These are phyloP conservation scores for Colletotrichum musicola DNA, from an alignment of 2,329 filamentous ascomycete species.

Conservation along the genomic window DNA sequence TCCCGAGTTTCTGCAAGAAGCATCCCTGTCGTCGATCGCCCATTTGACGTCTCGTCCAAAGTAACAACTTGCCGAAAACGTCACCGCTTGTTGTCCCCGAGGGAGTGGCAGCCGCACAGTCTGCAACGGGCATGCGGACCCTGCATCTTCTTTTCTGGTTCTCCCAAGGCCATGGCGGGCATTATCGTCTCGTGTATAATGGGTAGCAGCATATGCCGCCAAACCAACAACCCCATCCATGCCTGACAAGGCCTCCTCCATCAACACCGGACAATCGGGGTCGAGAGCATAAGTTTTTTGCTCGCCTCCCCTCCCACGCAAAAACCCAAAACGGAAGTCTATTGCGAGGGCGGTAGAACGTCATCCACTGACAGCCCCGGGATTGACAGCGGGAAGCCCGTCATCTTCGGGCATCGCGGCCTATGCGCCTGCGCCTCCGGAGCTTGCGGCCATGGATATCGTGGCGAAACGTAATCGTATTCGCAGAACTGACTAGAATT, in stretches of 20 bases:
- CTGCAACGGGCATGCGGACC: neutral
- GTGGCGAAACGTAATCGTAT: constrained; percentile 18
- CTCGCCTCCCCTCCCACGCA: neutral
- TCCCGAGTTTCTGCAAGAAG: neutral
- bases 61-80: neutral
- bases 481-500: constrained; percentile 5
- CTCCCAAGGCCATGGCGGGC: neutral
- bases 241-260: neutral
- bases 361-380: constrained; percentile 14
- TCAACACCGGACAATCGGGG: neutral
- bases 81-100: neutral
- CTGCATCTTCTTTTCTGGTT: neutral
- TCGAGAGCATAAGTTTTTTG: neutral
- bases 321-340: constrained; percentile 9
- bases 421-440: neutral
- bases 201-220: neutral
- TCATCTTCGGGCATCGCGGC: constrained; percentile 2
- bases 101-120: neutral
- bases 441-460: neutral
- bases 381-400: constrained; percentile 16
- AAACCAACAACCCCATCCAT: neutral
- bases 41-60: constrained; percentile 27
- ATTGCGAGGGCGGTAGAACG: constrained; percentile 8
- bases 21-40: constrained; percentile 21
- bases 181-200: neutral